Conservation (phyloP, 2,329 filamentous ascomycete species). For the Colletotrichum aenigma region DNA sequence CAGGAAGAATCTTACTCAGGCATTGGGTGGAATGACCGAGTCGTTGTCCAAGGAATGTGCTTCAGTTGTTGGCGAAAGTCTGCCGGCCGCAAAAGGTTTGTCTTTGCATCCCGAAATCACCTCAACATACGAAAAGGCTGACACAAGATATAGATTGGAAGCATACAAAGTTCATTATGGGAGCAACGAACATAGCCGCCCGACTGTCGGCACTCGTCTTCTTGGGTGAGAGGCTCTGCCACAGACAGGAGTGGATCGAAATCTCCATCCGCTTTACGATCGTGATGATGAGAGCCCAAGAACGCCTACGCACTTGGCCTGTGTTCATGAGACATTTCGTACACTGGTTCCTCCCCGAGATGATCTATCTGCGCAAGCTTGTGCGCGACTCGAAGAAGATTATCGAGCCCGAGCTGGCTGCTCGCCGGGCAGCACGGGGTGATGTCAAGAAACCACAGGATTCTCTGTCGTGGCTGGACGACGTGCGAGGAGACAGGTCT, state of each 20-base stretch:
- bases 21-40: neutral
- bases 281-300: neutral
- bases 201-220: neutral
- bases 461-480: neutral
- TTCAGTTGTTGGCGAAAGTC: neutral
- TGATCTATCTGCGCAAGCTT: neutral
- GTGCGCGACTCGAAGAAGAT: neutral
- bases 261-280: neutral
- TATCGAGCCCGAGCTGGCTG: neutral
- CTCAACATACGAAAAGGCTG: neutral
- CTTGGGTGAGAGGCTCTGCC: neutral
- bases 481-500: neutral
- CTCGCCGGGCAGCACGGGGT: neutral
- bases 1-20: neutral
- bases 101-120: rapidly evolving
- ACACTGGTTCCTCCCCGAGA: neutral
- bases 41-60: neutral
- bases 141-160: neutral
- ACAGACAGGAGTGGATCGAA: neutral
- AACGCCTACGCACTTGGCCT: neutral
- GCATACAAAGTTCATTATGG: neutral
- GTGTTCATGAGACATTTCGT: neutral
- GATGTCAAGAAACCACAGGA: neutral
- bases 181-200: neutral
- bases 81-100: neutral